Conservation (phyloP, 2,329 filamentous ascomycete genomes). For the Ascochyta clinopodiicola region DNA sequence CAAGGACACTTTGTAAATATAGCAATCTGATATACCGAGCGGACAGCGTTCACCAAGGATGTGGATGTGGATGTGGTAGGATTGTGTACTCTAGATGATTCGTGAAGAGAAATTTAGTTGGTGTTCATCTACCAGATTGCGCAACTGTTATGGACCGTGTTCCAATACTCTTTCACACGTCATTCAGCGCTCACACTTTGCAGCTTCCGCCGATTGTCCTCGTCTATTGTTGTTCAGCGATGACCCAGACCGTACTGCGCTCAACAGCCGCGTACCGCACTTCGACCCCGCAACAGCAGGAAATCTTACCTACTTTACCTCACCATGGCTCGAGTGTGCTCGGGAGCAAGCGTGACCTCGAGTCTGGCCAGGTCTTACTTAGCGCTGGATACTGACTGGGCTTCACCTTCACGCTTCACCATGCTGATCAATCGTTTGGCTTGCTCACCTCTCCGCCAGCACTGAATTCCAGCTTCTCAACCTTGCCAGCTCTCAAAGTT, state of each 20-base stretch:
- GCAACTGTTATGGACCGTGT: background rate
- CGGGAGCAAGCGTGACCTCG: background rate
- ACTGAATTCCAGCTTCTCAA: background rate
- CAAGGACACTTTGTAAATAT: constrained; percentile 90
- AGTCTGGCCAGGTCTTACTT: background rate
- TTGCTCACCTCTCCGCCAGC: background rate
- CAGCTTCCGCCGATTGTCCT: background rate
- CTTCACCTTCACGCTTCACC: constrained; percentile 1
- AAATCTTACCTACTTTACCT: background rate
- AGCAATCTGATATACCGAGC: constrained; percentile 22
- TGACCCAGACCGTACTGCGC: too few species aligned
- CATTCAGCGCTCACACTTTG: background rate
- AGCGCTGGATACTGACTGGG: background rate
- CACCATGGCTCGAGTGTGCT: background rate
- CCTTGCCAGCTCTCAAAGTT: background rate
- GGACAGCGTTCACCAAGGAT: constrained; percentile 12
- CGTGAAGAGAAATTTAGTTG: constrained; percentile 33
- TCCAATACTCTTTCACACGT: background rate
- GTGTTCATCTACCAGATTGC: constrained; percentile 12
- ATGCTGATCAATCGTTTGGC: background rate
- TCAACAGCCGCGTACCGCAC: too few species aligned
- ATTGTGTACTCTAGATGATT: constrained; percentile 47
- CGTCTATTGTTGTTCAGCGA: background rate
- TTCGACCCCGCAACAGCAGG: background rate
- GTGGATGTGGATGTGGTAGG: constrained; percentile 23